Conservation (phyloP, 1,139 yeast genomes). For the Blastobotrys buckinghamii region DNA sequence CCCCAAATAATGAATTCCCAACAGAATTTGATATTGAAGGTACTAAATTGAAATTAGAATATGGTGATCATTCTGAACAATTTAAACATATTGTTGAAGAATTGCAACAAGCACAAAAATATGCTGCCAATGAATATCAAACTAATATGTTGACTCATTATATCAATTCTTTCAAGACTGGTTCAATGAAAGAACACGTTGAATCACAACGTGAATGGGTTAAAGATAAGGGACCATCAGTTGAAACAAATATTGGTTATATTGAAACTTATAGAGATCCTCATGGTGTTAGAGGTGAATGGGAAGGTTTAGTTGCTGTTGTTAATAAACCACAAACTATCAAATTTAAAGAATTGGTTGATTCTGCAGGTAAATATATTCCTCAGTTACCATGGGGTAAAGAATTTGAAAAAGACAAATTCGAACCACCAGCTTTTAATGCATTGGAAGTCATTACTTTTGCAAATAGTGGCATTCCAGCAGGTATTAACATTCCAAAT, state of each 20-base stretch:
- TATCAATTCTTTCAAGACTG: conserved; percentile 66
- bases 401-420: conserved; percentile 72
- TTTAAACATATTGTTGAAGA: conserved; percentile 53
- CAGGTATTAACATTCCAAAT: conserved; percentile 89
- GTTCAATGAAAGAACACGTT: conserved; percentile 81
- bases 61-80: conserved; percentile 69
- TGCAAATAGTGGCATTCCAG: conserved; percentile 87
- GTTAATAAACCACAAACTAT: conserved; percentile 82
- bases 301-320: conserved; percentile 93
- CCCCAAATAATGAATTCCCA: conserved; percentile 22
- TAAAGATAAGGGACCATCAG: conserved; percentile 73
- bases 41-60: conserved; percentile 46
- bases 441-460: conserved; percentile 84
- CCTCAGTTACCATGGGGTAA: conserved; percentile 68
- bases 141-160: conserved; percentile 57
- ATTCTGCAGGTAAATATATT: conserved; percentile 60
- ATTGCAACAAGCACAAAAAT: conserved; percentile 50
- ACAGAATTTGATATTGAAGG: conserved; percentile 21
- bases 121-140: conserved; percentile 73
- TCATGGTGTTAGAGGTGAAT: conserved; percentile 86
- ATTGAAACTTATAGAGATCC: conserved; percentile 92
- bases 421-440: conserved; percentile 88
- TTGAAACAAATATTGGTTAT: conserved; percentile 84
- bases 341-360: conserved; percentile 66
- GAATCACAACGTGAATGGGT: conserved; percentile 85